These are phyloP conservation scores for Pseudogymnoascus sp. DNA, from an alignment of 2,329 filamentous ascomycete species.

Conservation along the genomic window DNA sequence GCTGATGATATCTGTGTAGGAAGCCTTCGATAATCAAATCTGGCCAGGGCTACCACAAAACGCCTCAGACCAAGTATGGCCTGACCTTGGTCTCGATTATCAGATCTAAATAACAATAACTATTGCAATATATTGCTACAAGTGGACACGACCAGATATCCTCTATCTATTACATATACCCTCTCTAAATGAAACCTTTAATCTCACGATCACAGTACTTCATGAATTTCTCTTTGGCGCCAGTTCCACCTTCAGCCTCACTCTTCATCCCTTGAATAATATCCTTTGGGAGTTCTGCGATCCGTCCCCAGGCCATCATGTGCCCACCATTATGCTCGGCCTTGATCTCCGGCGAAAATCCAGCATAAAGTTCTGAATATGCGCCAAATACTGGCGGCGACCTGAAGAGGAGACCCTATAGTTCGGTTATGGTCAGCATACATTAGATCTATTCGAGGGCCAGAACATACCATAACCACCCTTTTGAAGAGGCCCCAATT, in stretches of 20 bases:
- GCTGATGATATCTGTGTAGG: slow-evolving; percentile 10
- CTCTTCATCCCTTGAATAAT: slow-evolving; percentile 20
- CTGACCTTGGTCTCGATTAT: slow-evolving; percentile 12
- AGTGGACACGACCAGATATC: background rate
- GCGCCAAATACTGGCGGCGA: slow-evolving; percentile 27
- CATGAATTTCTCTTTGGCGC: slow-evolving; percentile 28
- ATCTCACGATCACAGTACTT: slow-evolving; percentile 30
- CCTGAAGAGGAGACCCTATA: slow-evolving; percentile 23
- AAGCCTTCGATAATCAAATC: slow-evolving; percentile 19
- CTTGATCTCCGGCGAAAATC: slow-evolving; percentile 28
- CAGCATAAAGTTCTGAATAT: slow-evolving; percentile 33
- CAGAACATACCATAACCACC: slow-evolving; percentile 18
- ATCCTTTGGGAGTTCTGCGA: slow-evolving; percentile 18
- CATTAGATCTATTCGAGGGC: background rate
- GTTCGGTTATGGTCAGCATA: background rate
- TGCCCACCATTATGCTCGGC: slow-evolving; percentile 30
- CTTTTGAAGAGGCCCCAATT: slow-evolving; percentile 17
- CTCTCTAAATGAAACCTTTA: slow-evolving; percentile 14
- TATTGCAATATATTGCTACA: slow-evolving; percentile 13
- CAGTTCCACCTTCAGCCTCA: slow-evolving; percentile 24
- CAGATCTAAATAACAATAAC: slow-evolving; percentile 9
- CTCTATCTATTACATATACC: slow-evolving; percentile 10
- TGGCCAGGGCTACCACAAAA: slow-evolving; percentile 12
- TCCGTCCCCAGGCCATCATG: slow-evolving; percentile 37
- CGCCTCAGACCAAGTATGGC: slow-evolving; percentile 14